Conservation (phyloP, 345 rosid species). For the Trapa incisa region DNA sequence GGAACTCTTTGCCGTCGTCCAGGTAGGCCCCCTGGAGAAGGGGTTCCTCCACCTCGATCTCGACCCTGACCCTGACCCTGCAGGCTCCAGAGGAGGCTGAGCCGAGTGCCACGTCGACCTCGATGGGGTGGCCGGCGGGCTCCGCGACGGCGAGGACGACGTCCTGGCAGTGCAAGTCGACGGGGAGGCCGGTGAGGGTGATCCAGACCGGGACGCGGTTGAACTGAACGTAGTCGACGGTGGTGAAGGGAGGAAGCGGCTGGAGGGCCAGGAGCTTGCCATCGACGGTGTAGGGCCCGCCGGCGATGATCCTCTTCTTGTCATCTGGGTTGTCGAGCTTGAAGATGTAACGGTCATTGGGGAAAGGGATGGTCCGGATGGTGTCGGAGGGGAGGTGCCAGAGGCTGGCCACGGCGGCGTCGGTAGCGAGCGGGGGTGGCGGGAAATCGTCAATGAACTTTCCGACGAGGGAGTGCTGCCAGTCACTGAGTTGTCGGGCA, state of each 20-base stretch:
- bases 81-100: neutral
- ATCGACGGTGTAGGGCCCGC: conserved; percentile 5
- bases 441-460: conserved; percentile 6
- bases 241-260: neutral
- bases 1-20: neutral
- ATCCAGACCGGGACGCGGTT: conserved; percentile 6
- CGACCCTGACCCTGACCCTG: conserved; percentile 3
- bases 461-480: conserved; percentile 8
- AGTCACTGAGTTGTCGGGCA: neutral
- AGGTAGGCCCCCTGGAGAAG: conserved; percentile 4
- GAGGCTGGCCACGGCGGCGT: neutral
- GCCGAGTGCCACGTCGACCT: conserved; percentile 1
- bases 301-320: neutral
- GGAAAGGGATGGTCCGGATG: neutral
- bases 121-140: neutral
- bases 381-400: neutral
- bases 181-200: conserved; percentile 6
- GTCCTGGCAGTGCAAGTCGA: neutral
- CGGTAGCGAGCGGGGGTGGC: neutral
- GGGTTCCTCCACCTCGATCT: conserved; percentile 7
- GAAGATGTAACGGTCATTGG: neutral
- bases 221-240: conserved; percentile 2
- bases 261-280: conserved; percentile 7
- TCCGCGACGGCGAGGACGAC: conserved; percentile 1
- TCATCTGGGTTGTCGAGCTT: neutral